Base-by-base conservation (phyloP, 108 stramenopile species). In the Mediolabrus comicus region DNA sequence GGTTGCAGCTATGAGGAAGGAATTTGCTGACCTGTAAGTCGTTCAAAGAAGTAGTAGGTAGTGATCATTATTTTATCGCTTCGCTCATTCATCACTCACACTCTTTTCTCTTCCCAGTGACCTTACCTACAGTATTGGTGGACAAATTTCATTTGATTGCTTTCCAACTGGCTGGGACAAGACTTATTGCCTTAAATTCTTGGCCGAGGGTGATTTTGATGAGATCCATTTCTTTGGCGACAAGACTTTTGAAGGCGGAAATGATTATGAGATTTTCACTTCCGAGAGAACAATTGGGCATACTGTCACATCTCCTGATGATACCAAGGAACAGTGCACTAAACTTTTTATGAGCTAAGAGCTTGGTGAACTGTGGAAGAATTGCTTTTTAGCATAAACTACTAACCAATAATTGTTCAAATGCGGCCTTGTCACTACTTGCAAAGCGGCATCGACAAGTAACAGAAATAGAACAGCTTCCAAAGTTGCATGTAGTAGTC, bases 201-300 rank as follows among this genome's bases (percentile, higher is more conserved):
- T 97, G 57, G 56, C 81, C 16, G 84, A 62, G 17, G 82, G 41
- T 19, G 96, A 97, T 69, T 99, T 90, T 84, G 98, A 99, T 69
- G 97, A 97, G 80, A 87, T 99, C 65, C 98, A 98, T 75, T 99
- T 99, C 77, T 99, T 98, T 70, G 99, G 99, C 7, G 99, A 99
- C 90, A 99, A 99, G 79, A 99, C 98, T 13, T 98, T 97, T 59
- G 84, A 97, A 71, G 99, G 99, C 22, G 99, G 99, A 26, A 99
- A 99, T 67, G 99, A 99, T 78, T 96, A 84, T 80, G 99, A 98
- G 69, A 98, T 99, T 71, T 98, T 97, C 79, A 69, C 80, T 33
- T 86, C 90, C 25, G 91, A 95, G 59, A 82, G 96, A 57, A 97
- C 95, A 3, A 96, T 94, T 63, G 99, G 98, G 7, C 98, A 99